Conservation (phyloP, 2,329 filamentous ascomycete genomes). For the Paecilomyces variotii region DNA sequence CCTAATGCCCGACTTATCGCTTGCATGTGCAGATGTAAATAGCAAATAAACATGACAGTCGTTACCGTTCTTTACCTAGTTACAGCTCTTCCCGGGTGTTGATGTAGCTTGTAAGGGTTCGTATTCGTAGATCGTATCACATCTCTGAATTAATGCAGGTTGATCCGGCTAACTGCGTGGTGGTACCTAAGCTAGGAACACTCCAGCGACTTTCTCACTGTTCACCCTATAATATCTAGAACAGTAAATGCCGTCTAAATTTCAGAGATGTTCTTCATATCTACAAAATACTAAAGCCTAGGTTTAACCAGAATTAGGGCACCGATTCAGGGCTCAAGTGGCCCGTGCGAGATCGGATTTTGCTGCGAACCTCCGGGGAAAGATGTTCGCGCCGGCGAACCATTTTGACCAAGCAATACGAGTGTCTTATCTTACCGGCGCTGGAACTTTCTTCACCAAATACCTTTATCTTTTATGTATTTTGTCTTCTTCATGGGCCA, state of each 20-base stretch:
- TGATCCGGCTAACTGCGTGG: too few species aligned
- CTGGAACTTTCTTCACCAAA: background rate
- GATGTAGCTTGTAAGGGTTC: too few species aligned
- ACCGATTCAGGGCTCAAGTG: constrained; percentile 16
- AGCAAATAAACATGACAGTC: background rate
- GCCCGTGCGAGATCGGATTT: constrained; percentile 24
- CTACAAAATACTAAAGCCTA: background rate
- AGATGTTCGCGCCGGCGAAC: background rate
- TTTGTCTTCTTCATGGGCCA: background rate
- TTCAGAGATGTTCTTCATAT: background rate
- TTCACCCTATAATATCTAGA: background rate
- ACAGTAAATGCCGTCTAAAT: background rate
- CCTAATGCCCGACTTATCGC: background rate
- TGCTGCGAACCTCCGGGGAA: constrained; percentile 2
- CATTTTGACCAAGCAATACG: background rate
- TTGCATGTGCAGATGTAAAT: background rate
- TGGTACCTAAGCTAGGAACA: too few species aligned
- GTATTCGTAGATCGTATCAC: too few species aligned
- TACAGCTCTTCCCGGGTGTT: too few species aligned
- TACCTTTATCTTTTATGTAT: background rate
- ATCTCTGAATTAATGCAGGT: too few species aligned
- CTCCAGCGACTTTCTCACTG: too few species aligned
- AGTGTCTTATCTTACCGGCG: background rate
- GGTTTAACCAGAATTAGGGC: constrained; percentile 12
- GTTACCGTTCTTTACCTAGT: background rate